phyloP scores from a whole-genome alignment of 352 stramenopile genomes.

The Albugo candida region DNA sequence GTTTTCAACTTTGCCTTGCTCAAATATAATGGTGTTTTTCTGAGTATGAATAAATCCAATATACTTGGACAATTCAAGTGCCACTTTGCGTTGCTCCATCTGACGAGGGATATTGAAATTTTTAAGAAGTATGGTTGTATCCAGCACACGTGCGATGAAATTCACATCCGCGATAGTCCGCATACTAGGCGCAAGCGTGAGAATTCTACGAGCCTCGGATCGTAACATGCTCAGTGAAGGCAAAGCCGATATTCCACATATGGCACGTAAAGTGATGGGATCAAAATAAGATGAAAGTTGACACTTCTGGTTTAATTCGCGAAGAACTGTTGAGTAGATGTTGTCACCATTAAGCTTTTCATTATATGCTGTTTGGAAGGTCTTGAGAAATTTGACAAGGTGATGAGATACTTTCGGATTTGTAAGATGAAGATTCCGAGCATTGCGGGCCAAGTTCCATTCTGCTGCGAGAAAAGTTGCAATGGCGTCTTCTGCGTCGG shows the following conservation, averaged over 20 bases:
- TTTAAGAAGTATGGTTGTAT: constrained; percentile 29
- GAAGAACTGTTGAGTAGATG: constrained; percentile 46
- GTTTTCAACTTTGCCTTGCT: constrained; percentile 51
- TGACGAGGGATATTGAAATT: constrained; percentile 42
- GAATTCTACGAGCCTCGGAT: constrained; percentile 36
- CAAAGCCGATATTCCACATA: constrained; percentile 23
- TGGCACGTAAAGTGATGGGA: constrained; percentile 27
- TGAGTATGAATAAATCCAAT: constrained; percentile 29
- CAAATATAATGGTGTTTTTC: constrained; percentile 35
- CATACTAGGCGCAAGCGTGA: constrained; percentile 16
- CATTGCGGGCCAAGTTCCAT: constrained; percentile 40
- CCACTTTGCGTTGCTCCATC: constrained; percentile 28
- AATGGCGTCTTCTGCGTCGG: constrained; percentile 28
- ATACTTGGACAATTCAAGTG: constrained; percentile 23
- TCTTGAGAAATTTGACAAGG: constrained; percentile 51
- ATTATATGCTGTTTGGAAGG: constrained; percentile 57
- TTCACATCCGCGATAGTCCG: constrained; percentile 23
- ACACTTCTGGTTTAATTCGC: constrained; percentile 36
- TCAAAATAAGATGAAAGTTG: constrained; percentile 28
- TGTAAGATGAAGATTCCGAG: constrained; percentile 32
- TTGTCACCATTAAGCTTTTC: constrained; percentile 62
- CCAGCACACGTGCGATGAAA: constrained; percentile 36
- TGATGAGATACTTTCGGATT: constrained; percentile 47
- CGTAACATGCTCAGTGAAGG: constrained; percentile 48
- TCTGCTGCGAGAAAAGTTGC: constrained; percentile 48